These are phyloP conservation scores for Dendrothele bispora DNA, from an alignment of 768 basidiomycete species.

Conservation along the genomic window DNA sequence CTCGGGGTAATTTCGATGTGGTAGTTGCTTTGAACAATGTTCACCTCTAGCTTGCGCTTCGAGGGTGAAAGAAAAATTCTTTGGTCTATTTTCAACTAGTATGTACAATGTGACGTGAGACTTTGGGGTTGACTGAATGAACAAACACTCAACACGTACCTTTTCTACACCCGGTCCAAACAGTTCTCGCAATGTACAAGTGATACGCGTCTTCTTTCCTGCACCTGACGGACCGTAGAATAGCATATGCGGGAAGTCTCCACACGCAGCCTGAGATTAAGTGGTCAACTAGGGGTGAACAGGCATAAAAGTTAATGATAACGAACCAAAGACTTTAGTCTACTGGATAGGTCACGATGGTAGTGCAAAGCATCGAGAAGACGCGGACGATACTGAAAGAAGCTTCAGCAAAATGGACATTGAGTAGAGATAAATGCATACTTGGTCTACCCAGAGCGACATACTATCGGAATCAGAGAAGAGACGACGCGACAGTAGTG, in stretches of 20 bases:
- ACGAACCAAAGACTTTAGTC: conserved; percentile 78
- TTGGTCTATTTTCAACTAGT: conserved; percentile 95
- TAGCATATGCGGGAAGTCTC: conserved; percentile 96
- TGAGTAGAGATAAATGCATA: conserved; percentile 15
- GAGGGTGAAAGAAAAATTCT: conserved; percentile 93
- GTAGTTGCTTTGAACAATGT: conserved; percentile 96
- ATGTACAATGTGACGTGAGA: background rate
- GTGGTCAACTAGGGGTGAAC: background rate
- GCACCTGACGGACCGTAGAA: conserved; percentile 98
- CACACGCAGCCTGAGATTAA: conserved; percentile 66
- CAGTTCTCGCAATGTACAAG: conserved; percentile 82
- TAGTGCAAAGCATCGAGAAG: conserved; percentile 87
- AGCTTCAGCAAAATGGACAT: conserved; percentile 3
- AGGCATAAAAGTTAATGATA: background rate
- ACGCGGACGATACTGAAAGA: conserved; percentile 77
- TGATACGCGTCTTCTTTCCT: conserved; percentile 97
- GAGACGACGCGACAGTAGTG: too few species aligned
- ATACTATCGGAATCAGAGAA: too few species aligned
- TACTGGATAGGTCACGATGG: conserved; percentile 75
- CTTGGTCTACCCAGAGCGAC: conserved; percentile 74
- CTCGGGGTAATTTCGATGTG: conserved; percentile 98
- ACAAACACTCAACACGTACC: conserved; percentile 40
- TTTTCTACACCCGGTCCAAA: conserved; percentile 94
- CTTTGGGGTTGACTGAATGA: background rate
- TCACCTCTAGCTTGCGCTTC: conserved; percentile 92